A percentile compares a stretch with the other conserved stretches of the same genome.
phyloP scores from a whole-genome alignment of 495 filamentous ascomycete species.

The Pseudevernia furfuracea region DNA sequence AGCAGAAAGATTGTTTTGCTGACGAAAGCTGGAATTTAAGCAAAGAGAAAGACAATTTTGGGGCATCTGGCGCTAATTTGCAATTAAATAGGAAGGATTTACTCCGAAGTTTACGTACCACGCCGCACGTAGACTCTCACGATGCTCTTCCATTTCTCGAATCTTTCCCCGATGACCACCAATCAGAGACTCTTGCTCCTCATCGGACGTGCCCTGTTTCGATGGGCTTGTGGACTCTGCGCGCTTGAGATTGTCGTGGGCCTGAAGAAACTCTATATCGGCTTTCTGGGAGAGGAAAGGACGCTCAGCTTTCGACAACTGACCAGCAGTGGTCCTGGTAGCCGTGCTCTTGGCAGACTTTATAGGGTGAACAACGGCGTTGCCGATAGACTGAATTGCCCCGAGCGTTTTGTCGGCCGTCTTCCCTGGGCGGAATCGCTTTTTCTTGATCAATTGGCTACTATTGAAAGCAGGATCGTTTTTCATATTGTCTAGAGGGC shows the following conservation, averaged over 20 bases:
- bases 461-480: conserved; percentile 29
- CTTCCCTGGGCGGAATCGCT: conserved; percentile 12
- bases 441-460: conserved; percentile 15
- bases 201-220: conserved; percentile 13
- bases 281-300: conserved; percentile 33
- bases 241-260: conserved; percentile 31
- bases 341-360: conserved; percentile 30
- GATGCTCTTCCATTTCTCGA: conserved; percentile 31
- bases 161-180: conserved; percentile 25
- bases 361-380: conserved; percentile 30
- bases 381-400: conserved; percentile 25
- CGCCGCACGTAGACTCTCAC: conserved; percentile 33
- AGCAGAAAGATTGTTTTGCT: no score
- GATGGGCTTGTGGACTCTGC: conserved; percentile 22
- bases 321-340: conserved; percentile 29
- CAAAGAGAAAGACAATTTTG: no score
- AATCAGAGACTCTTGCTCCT: conserved; percentile 17
- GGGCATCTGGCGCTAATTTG: no score
- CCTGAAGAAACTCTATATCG: conserved; percentile 36
- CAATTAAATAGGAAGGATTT: no score
- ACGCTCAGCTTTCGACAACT: conserved; percentile 31
- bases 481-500: conserved; percentile 14
- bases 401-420: conserved; percentile 18
- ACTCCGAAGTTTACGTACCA: no score
- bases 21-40: no score